Percentiles rank a stretch among this genome's conserved stretches.
These are phyloP conservation scores for Phoma sp. DNA, from an alignment of 2,329 filamentous ascomycete genomes.

Conservation along the genomic window DNA sequence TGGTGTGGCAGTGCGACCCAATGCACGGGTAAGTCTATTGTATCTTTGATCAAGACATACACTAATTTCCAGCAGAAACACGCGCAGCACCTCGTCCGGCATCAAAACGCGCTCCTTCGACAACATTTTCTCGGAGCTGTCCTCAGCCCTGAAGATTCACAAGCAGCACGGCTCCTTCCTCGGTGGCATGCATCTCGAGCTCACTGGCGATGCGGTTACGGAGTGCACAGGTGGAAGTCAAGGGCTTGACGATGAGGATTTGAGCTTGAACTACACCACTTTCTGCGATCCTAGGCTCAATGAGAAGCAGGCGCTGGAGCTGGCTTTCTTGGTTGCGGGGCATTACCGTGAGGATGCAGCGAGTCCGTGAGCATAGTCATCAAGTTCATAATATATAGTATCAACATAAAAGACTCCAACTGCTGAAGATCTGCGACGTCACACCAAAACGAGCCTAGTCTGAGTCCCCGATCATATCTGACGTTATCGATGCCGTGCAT, in stretches of 20 bases:
- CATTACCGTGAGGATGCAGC: slow-evolving; percentile 65
- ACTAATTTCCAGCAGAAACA: slow-evolving; percentile 55
- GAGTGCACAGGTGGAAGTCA: slow-evolving; percentile 93
- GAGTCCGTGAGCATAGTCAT: not conserved
- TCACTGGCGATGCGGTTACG: slow-evolving; percentile 95
- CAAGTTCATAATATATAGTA: not conserved
- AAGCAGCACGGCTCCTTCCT: slow-evolving; percentile 83
- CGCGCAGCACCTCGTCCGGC: slow-evolving; percentile 70
- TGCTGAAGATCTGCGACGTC: too few species aligned
- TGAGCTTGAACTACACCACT: slow-evolving; percentile 90
- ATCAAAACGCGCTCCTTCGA: slow-evolving; percentile 93
- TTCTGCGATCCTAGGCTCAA: slow-evolving; percentile 96
- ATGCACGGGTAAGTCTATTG: slow-evolving; percentile 76
- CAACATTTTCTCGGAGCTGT: slow-evolving; percentile 87
- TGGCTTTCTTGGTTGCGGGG: slow-evolving; percentile 91
- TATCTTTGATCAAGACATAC: not conserved
- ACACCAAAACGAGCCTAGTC: not conserved
- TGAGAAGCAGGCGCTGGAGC: slow-evolving; percentile 95
- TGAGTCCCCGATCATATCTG: slow-evolving; percentile 21
- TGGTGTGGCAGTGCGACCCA: slow-evolving; percentile 98
- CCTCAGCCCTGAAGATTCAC: slow-evolving; percentile 83
- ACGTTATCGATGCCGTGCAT: slow-evolving; percentile 31
- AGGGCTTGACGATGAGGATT: slow-evolving; percentile 83
- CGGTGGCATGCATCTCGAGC: slow-evolving; percentile 91
- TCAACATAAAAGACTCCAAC: too few species aligned